Evolutionary conservation across 345 rosid species (phyloP), one percentile per base, ranked within the genome.

Genomic region (Laguncularia racemosa): DNA sequence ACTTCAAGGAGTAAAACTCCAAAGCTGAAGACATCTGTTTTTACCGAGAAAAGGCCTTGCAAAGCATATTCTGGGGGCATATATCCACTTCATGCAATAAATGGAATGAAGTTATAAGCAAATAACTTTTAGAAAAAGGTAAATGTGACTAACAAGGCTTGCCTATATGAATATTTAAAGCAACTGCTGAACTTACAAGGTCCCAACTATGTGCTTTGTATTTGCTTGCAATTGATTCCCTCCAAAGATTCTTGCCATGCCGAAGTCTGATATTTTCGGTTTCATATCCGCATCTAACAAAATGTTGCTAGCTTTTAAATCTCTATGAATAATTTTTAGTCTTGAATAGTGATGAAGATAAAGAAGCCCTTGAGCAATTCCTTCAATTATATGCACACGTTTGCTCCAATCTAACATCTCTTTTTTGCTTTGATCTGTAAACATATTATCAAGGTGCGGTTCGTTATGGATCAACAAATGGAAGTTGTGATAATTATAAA

Each of bases 281-380:
- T 70, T 67, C 66, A 77, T 20, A 40, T 62, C 46, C 23, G 49
- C 13, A 48, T 77, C 78, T 12, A 73, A 26, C 43, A 77, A 57
- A 9, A 70, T 57, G 21, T 73, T 77, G 20, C 73, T 67, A 0
- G 78, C 56, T 28, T 69, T 76, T 1, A 76, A 55, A 64, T 78
- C 81, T 43, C 83, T 69, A 44, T 76, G 86, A 4, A 82, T 66
- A 12, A 79, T 75, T 49, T 73, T 75, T n/a, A 74, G 45, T 48
- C 75, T 72, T 0, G 87, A 76, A 16, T 79, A 75, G 21, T 76
- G 80, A 48, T 82, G 84, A 9, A 78, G 80, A 63, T 82, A 78
- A 20, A 78, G 62, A 55, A 76, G 75, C 49, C 86, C 81, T 62
- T 68, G 53, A 23, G 87, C 84, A 55, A 78, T 74, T 16, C 84